Evolutionary conservation across 345 rosid species (phyloP).

Genomic region (Sonneratia alba): DNA sequence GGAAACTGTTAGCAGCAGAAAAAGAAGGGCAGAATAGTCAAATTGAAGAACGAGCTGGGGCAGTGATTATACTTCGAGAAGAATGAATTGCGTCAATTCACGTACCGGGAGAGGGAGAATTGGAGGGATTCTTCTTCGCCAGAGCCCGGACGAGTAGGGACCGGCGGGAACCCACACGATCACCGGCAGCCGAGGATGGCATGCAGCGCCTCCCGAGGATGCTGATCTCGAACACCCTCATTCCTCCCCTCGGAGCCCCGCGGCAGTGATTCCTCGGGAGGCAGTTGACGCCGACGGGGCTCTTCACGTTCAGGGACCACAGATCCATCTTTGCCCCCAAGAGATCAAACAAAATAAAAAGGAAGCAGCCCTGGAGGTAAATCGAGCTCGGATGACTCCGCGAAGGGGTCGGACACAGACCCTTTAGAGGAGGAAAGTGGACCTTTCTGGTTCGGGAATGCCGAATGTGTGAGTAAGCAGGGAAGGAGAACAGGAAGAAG

Average conservation of each 20-base stretch:
- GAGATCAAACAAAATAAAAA: not conserved
- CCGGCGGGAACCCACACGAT: not conserved
- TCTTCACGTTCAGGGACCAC: conserved; percentile 34
- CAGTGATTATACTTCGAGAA: not conserved
- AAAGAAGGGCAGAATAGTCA: not conserved
- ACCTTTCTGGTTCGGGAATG: not conserved
- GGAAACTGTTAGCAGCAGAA: not conserved
- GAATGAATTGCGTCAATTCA: not conserved
- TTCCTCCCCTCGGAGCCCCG: not conserved
- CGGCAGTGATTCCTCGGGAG: conserved; percentile 12
- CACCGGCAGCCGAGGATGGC: not conserved
- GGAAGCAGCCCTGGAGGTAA: not conserved
- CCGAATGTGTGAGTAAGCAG: not conserved
- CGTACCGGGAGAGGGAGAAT: conserved; percentile 13
- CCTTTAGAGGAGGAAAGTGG: not conserved
- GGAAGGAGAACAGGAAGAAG: not conserved
- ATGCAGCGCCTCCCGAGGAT: conserved; percentile 6
- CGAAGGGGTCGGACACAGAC: not conserved
- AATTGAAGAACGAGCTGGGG: not conserved
- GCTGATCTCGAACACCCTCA: conserved; percentile 12
- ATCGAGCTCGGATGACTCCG: not conserved
- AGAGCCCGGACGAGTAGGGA: conserved; percentile 12
- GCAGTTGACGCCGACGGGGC: conserved; percentile 17
- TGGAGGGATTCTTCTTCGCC: conserved; percentile 16
- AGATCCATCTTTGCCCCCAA: conserved; percentile 29